Conservation (phyloP, 306 rosid genomes). For the Acacia crassicarpa region DNA sequence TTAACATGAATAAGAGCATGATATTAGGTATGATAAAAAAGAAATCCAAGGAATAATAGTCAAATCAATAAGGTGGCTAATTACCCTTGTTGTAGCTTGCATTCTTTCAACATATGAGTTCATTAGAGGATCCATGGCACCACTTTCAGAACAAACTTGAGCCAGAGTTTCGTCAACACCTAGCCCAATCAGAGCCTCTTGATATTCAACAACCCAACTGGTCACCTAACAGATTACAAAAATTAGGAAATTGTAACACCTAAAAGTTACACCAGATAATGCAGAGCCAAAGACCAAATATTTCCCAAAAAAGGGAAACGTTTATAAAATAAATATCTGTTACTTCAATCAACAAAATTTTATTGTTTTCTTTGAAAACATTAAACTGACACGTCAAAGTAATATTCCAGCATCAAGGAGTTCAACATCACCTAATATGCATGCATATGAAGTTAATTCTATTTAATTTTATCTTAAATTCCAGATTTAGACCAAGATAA, state of each 20-base stretch:
- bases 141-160: constrained; percentile 98
- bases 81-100: constrained; percentile 98
- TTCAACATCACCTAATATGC: not conserved
- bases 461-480: too few relatives aligned
- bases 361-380: not conserved
- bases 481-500: not conserved
- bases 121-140: constrained; percentile 99
- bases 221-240: constrained; percentile 64
- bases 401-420: not conserved
- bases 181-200: constrained; percentile 84
- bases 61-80: constrained; percentile 22
- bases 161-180: constrained; percentile 96
- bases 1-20: constrained; percentile 29
- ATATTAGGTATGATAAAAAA: constrained; percentile 23
- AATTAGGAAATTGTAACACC: not conserved
- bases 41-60: constrained; percentile 9
- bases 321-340: not conserved
- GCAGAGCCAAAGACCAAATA: not conserved
- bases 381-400: not conserved
- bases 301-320: not conserved
- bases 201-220: constrained; percentile 98
- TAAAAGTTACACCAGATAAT: not conserved
- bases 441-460: not conserved
- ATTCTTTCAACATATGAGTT: constrained; percentile 95
- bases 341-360: not conserved